A percentile compares a stretch with the other conserved stretches of the same genome.
Conservation (phyloP, 208 protist genomes). For the Angomonas ambiguus region DNA sequence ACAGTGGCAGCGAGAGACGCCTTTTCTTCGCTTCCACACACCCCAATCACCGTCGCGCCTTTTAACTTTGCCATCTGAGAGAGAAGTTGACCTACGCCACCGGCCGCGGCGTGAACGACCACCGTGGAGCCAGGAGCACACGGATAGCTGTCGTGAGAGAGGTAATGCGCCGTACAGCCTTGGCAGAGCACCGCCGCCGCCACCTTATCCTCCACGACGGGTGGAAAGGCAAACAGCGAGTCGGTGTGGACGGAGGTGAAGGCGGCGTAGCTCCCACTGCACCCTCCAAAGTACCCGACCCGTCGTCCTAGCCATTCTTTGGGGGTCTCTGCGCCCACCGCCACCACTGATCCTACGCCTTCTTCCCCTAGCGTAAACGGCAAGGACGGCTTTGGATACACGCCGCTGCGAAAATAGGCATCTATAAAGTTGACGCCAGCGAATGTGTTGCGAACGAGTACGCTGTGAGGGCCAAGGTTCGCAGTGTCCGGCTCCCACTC, state of each 20-base stretch:
- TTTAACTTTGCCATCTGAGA: conserved; percentile 90
- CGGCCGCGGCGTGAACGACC: conserved; percentile 86
- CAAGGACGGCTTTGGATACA: conserved; percentile 65
- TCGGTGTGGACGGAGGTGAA: conserved; percentile 37
- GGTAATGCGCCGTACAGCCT: conserved; percentile 89
- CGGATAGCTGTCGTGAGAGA: conserved; percentile 53
- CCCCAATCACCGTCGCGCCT: conserved; percentile 89
- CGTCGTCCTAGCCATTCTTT: conserved; percentile 38
- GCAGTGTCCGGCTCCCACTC: too few species aligned
- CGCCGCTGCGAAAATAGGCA: conserved; percentile 79
- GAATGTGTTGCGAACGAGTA: conserved; percentile 54
- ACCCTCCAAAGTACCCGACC: conserved; percentile 63
- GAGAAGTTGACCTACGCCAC: conserved; percentile 77
- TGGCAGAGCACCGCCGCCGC: conserved; percentile 66
- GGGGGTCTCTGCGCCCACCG: conserved; percentile 18
- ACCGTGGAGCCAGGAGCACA: conserved; percentile 39
- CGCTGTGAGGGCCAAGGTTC: conserved; percentile 19
- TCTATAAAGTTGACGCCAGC: conserved; percentile 93
- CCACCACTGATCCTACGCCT: conserved; percentile 61
- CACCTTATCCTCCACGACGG: conserved; percentile 37
- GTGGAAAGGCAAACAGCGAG: conserved; percentile 29
- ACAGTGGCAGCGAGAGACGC: conserved; percentile 35
- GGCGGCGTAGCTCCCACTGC: conserved; percentile 53
- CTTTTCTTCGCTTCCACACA: conserved; percentile 73
- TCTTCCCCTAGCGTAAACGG: conserved; percentile 79